phyloP scores from a whole-genome alignment of 192 early-diverging fungal genomes.

The Gaertneriomyces semiglobifer region DNA sequence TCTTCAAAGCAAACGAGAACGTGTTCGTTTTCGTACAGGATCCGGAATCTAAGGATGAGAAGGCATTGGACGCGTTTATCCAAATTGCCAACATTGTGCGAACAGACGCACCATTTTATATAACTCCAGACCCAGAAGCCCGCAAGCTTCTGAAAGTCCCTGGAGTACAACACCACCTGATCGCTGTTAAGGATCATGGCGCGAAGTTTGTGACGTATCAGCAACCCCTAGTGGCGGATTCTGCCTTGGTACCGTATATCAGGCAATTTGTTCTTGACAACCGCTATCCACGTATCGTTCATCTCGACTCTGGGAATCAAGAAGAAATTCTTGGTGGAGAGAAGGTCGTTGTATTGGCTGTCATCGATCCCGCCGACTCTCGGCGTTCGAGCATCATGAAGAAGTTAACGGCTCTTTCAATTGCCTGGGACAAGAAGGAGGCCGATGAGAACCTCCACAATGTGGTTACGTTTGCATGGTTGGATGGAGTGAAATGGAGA shows the following conservation, averaged over 20 bases:
- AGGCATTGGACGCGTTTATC: slow-evolving; percentile 15
- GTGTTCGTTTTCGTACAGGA: slow-evolving; percentile 40
- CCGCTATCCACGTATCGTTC: slow-evolving; percentile 63
- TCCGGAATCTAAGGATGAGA: slow-evolving; percentile 14
- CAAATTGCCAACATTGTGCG: slow-evolving; percentile 17
- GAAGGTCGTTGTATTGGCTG: slow-evolving; percentile 60
- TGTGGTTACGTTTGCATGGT: slow-evolving; percentile 32
- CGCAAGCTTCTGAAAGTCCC: slow-evolving; percentile 9
- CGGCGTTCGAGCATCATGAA: neutral
- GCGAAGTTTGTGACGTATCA: slow-evolving; percentile 22
- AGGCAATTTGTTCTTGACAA: slow-evolving; percentile 42
- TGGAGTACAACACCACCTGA: slow-evolving; percentile 16
- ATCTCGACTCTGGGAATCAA: slow-evolving; percentile 64
- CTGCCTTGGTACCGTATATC: slow-evolving; percentile 57
- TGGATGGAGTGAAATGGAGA: slow-evolving; percentile 38
- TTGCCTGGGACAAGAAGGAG: slow-evolving; percentile 13
- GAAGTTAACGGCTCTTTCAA: slow-evolving; percentile 13
- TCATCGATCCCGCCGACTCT: slow-evolving; percentile 51
- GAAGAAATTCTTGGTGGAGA: slow-evolving; percentile 66
- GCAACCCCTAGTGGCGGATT: slow-evolving; percentile 36
- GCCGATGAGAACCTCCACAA: slow-evolving; percentile 16
- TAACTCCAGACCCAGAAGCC: slow-evolving; percentile 23
- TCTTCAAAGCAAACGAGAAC: slow-evolving; percentile 21
- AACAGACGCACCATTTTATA: slow-evolving; percentile 18
- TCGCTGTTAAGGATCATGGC: slow-evolving; percentile 63